Evolutionary conservation across 2,329 filamentous ascomycete genomes (phyloP), one percentile per base, ranked within the genome.

Genomic region (Aureobasidium sp.): DNA sequence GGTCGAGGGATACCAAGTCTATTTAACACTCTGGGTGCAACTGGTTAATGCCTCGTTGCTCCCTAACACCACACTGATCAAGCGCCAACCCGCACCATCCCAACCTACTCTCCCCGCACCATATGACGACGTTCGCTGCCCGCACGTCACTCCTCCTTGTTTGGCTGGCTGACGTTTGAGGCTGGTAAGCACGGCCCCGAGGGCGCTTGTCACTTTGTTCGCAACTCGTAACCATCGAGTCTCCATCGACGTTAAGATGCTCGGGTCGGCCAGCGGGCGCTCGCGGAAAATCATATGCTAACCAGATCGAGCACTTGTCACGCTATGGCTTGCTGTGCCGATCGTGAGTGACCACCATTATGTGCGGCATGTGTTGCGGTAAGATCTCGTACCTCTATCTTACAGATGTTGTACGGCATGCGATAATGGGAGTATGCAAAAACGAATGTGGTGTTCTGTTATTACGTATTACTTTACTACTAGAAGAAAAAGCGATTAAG

Each of bases 1-100:
- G 36, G 36, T 51, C 36, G 57, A 51, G 44, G 57, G 57, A 60
- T 41, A 60, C 5, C 57, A 43, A 51, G 56, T 51, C 57, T 60
- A 60, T 60, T 60, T 60, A 60, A 60, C 57, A 32, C 46, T 20
- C 37, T 32, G 44, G 32, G 13, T 27, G 26, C 26, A 48, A 29
- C 12, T 12, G 55, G 10, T 47, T 59, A 59, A 59, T 48, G 43
- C 55, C 55, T 59, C 55, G 55, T 48, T 39, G 20, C 24, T 29
- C 27, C 43, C 26, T 48, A 48, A 24, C 12, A 20, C 26, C 20
- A 20, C 20, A 20, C 20, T 20, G 20, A 56, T 12, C 20, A 20
- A 15, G 36, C 50, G 39, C 39, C 27, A 24, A 39, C 29, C 29
- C 27, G 53, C 41, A 41, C 29, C 24, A 24, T 37, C 20, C 34